These are phyloP conservation scores for Rhinocladiella similis DNA, from an alignment of 2,329 filamentous ascomycete species.

Conservation along the genomic window DNA sequence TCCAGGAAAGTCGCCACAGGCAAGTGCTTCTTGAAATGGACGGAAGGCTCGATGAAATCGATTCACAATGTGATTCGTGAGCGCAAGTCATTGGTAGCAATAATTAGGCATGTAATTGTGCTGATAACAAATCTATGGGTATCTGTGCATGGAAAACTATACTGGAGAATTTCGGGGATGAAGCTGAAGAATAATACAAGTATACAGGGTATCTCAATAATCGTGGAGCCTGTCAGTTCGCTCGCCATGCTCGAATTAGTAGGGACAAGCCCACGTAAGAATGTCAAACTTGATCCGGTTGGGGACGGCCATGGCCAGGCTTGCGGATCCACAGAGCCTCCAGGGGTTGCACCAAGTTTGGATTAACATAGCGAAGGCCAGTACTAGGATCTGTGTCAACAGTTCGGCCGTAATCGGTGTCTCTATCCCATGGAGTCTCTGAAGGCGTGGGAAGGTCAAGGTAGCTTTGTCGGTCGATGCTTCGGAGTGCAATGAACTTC, in stretches of 20 bases:
- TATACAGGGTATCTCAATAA: constrained; percentile 19
- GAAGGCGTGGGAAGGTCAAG: constrained; percentile 25
- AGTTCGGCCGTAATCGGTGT: constrained; percentile 42
- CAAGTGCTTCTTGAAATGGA: too few species aligned
- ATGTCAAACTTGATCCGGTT: neutral
- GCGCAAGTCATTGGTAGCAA: neutral
- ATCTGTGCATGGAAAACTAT: neutral
- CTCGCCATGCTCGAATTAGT: constrained; percentile 19
- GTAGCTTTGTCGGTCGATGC: constrained; percentile 68
- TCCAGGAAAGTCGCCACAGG: neutral
- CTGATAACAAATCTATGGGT: neutral
- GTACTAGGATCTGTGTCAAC: constrained; percentile 42
- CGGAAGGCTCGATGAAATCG: too few species aligned
- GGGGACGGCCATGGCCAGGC: constrained; percentile 16
- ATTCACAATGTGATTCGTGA: neutral
- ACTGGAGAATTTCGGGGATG: neutral
- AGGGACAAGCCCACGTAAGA: neutral
- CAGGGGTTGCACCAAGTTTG: constrained; percentile 45
- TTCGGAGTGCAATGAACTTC: constrained; percentile 86
- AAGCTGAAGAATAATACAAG: neutral
- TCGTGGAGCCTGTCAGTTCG: constrained; percentile 5
- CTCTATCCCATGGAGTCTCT: constrained; percentile 44
- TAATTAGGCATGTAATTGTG: too few species aligned
- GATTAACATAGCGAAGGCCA: constrained; percentile 48
- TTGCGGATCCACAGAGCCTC: constrained; percentile 44